Base-by-base conservation (phyloP, 164 flowering plant genomes). In the Protea cynaroides region DNA sequence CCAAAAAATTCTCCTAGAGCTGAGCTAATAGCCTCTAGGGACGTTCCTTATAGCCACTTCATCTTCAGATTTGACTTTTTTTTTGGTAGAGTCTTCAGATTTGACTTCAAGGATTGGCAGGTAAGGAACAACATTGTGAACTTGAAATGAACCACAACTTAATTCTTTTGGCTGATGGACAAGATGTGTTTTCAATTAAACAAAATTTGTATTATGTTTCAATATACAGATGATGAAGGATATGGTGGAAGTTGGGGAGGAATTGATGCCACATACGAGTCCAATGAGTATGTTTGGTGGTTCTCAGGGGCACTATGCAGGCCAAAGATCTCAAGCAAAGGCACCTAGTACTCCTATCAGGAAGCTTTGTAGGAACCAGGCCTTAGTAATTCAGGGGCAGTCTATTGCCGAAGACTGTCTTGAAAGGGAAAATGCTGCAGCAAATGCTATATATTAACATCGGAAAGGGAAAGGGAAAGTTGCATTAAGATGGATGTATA, bases 101-200 rank as follows among this genome's bases (percentile, higher is more conserved):
- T 84, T 75, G 96, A 88, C 68, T 89, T 70, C 65, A 81, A 67
- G 66, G 99, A 94, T 70, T 94, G 97, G 97, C 80, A 88, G 99
- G 97, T 94, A 75, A 18, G 65, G 4, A 37, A 54, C 34, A 29
- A 3, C 5, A 5, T 29, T 29, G 34, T 29, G n/a, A 29, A 29
- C 8, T 25, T 9, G 46, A 49, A 54, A n/a, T 56, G 0, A 3
- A 14, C 3, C 25, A 2, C 54, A 47, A 43, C 56, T 24, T 25
- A 4, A 29, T 40, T 12, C 18, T 25, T 24, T 2, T 19, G 23
- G 23, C 0, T 24, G 46, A 25, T 61, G 56, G 12, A 2, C 17
- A 22, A 10, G 25, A 47, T 21, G n/a, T 22, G 0, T 24, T 50
- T 34, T 38, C 22, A 38, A 18, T 0, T 7, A 21, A 46, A 38